Conservation (phyloP, 1,284 basidiomycete species). For the Ceratorhiza oryzae-sativae region DNA sequence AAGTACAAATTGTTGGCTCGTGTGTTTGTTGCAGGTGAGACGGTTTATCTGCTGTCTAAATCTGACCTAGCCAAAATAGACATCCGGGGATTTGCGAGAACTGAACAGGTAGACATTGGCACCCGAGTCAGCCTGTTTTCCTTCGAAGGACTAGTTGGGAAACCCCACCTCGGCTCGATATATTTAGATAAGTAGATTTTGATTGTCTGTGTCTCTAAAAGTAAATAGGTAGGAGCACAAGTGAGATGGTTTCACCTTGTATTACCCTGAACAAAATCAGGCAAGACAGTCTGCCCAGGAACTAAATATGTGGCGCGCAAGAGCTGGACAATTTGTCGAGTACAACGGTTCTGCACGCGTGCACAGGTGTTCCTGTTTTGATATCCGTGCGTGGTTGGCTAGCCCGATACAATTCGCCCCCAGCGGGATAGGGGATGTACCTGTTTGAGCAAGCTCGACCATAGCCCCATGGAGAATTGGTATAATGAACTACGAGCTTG, state of each 20-base stretch:
- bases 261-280: not conserved
- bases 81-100: not conserved
- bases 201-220: too few species aligned
- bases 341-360: not conserved
- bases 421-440: not conserved
- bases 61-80: not conserved
- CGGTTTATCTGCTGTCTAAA: not conserved
- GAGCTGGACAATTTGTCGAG: not conserved
- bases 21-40: not conserved
- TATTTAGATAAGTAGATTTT: not conserved
- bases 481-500: not conserved
- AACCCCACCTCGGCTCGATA: not conserved
- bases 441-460: conserved; percentile 3
- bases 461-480: not conserved
- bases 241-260: not conserved
- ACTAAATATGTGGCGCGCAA: not conserved
- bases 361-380: conserved; percentile 1
- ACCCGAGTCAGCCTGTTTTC: not conserved
- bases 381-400: not conserved
- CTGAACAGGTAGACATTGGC: not conserved
- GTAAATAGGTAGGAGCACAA: not conserved
- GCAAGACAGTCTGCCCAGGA: not conserved
- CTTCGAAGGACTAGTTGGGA: not conserved
- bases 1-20: not conserved
- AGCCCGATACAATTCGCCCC: not conserved